Evolutionary conservation across 2,329 filamentous ascomycete species (phyloP), one percentile per base, ranked within the genome.

Genomic region (Hypoxylon sp.): DNA sequence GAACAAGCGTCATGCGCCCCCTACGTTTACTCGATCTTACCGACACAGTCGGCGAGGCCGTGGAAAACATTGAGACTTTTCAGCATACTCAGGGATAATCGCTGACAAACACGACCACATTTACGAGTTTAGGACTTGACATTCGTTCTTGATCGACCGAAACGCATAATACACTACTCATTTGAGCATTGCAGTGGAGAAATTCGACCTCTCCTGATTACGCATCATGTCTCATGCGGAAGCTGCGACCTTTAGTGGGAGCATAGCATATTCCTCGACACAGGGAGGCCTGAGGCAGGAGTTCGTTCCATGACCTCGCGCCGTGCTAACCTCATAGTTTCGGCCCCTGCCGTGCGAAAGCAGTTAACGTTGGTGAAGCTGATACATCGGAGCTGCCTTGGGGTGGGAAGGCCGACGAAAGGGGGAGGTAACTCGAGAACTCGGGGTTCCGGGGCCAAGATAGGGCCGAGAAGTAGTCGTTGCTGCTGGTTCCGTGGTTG

Each of bases 51-150:
- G 53, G 58, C 63, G 60, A 57, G 65, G 57, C 6, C 46, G 38
- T 25, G 57, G 60, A 60, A 64, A 60, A 36, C 53, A 46, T 50
- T 69, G 28, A 61, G 21, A 57, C 14, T n/a, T 13, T 36, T 13
- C 23, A 53, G 32, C 38, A 52, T 53, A 46, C 9, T 52, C 36
- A 38, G 53, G 52, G 67, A 67, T 48, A 28, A 55, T 51, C 13
- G 62, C 67, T 70, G 32, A 70, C 65, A 34, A 60, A 45, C 53
- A 46, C 49, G 56, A 19, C 52, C 34, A 36, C 46, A 48, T 65
- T 65, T 45, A 57, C 57, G 62, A 61, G 43, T 71, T 66, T 72
- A 72, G 70, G 70, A 72, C 70, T 57, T 72, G 70, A 72, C 21
- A 36, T 65, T 67, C 46, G 30, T 46, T 46, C 50, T 43, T 59